Conservation (phyloP, 805 yeast genomes). For the Yarrowia keelungensis region DNA sequence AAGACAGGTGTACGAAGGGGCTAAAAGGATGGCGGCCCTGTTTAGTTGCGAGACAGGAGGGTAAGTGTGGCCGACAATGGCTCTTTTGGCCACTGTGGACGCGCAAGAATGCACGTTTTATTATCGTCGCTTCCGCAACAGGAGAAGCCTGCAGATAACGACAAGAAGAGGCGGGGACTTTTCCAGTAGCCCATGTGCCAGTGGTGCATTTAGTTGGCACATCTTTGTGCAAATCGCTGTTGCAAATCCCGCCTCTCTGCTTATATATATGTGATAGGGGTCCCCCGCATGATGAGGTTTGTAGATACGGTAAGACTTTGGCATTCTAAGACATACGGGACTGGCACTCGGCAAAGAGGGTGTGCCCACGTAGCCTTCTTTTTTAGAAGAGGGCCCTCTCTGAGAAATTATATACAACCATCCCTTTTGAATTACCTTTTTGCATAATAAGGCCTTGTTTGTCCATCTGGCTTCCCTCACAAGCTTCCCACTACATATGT, state of each 20-base stretch:
- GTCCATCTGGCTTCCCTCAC: constrained; percentile 4
- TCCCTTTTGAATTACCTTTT: constrained; percentile 18
- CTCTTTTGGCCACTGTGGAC: not conserved
- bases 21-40: constrained; percentile 3
- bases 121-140: not conserved
- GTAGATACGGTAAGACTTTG: too few relatives aligned
- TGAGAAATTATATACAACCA: constrained; percentile 1
- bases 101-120: constrained; percentile 11
- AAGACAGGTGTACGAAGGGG: constrained; percentile 26
- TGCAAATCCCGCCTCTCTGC: constrained; percentile 2
- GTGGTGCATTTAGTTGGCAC: constrained; percentile 18
- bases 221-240: constrained; percentile 17
- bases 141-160: not conserved
- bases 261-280: not conserved
- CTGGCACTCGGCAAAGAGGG: not conserved
- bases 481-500: constrained; percentile 35
- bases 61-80: not conserved
- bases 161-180: not conserved
- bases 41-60: constrained; percentile 9
- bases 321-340: constrained; percentile 9
- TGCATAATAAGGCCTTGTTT: constrained; percentile 21
- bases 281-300: constrained; percentile 27
- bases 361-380: not conserved
- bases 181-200: not conserved
- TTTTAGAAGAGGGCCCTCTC: not conserved